phyloP scores from a whole-genome alignment of 768 basidiomycete genomes.

The Boletus rubroflammeus region DNA sequence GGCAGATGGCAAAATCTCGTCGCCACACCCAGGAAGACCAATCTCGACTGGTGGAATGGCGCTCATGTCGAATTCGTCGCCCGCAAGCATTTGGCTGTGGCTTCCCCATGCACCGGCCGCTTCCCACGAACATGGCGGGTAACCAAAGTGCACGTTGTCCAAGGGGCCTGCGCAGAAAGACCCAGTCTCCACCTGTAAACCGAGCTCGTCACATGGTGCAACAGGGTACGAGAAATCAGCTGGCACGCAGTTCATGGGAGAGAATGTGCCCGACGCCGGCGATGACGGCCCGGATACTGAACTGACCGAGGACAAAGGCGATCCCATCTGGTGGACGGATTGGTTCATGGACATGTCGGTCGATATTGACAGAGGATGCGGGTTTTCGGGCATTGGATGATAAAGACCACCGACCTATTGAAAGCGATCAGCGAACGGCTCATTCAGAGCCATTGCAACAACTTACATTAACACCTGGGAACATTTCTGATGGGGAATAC shows the following conservation, averaged over 20 bases:
- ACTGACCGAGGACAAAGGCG: constrained; percentile 46
- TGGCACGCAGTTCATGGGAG: constrained; percentile 33
- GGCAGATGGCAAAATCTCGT: constrained; percentile 15
- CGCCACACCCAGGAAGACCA: constrained; percentile 46
- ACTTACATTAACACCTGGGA: constrained; percentile 40
- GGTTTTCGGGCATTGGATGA: constrained; percentile 43
- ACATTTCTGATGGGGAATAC: constrained; percentile 31
- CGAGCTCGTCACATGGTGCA: constrained; percentile 11
- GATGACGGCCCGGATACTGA: constrained; percentile 51
- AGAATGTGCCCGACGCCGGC: constrained; percentile 47
- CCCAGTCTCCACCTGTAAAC: constrained; percentile 9
- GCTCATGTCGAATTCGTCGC: constrained; percentile 64
- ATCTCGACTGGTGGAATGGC: constrained; percentile 65
- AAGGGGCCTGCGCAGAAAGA: constrained; percentile 21
- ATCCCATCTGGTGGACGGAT: constrained; percentile 44
- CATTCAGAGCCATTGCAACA: constrained; percentile 8
- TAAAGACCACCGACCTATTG: constrained; percentile 48
- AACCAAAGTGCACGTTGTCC: constrained; percentile 28
- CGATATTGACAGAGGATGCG: constrained; percentile 45
- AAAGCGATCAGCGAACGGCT: neutral
- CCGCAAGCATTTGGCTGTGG: constrained; percentile 39
- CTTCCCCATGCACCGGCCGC: constrained; percentile 32
- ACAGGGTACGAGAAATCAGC: constrained; percentile 23
- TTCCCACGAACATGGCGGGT: constrained; percentile 33
- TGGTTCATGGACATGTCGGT: constrained; percentile 37